phyloP scores from a whole-genome alignment of 805 yeast species.

The Citeromyces matritensis region DNA sequence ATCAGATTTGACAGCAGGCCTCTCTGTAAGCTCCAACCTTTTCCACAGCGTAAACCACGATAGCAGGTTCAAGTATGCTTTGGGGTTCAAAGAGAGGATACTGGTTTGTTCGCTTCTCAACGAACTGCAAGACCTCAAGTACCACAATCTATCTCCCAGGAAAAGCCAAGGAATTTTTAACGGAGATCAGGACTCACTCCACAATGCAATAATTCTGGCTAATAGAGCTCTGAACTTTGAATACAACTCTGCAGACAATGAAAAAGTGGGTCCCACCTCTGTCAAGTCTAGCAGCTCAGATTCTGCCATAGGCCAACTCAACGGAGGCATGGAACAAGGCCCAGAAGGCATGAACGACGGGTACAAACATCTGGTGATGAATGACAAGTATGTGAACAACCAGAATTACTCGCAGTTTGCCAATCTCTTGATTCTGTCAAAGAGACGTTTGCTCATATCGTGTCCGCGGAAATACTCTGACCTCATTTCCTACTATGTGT shows the following conservation, averaged over 20 bases:
- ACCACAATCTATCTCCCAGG: constrained; percentile 11
- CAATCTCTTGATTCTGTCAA: constrained; percentile 24
- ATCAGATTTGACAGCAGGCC: constrained; percentile 9
- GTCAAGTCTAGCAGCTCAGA: neutral
- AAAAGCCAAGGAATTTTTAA: constrained; percentile 10
- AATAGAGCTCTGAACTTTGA: constrained; percentile 22
- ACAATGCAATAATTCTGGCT: constrained; percentile 36
- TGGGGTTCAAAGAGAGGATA: constrained; percentile 9
- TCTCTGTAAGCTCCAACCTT: constrained; percentile 11
- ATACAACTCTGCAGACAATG: constrained; percentile 4
- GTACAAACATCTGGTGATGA: constrained; percentile 5
- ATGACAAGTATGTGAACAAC: constrained; percentile 7
- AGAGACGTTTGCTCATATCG: constrained; percentile 30
- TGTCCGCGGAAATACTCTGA: constrained; percentile 34
- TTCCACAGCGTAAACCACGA: too few species aligned
- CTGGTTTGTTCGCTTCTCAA: constrained; percentile 16
- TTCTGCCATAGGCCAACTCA: neutral
- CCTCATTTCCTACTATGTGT: constrained; percentile 28
- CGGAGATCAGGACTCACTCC: constrained; percentile 25
- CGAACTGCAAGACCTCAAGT: constrained; percentile 15
- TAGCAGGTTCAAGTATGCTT: too few species aligned
- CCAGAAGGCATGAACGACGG: constrained; percentile 5
- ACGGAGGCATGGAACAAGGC: constrained; percentile 2
- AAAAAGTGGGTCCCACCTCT: constrained; percentile 2
- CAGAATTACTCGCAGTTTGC: constrained; percentile 10